Base-by-base conservation (phyloP, 106 monocot species). In the Acorus gramineus region DNA sequence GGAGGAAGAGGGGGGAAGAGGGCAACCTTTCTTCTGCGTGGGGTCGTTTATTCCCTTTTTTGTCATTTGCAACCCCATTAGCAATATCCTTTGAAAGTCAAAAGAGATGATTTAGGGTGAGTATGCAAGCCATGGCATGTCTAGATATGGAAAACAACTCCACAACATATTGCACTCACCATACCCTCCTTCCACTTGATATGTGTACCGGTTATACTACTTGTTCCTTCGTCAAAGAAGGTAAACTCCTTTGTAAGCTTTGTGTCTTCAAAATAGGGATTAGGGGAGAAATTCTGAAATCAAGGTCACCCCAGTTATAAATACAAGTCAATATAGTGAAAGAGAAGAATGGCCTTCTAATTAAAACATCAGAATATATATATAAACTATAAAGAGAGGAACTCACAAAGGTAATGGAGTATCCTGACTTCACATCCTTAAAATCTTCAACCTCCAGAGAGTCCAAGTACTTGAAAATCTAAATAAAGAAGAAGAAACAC, bases 101-200 rank as follows among this genome's bases (percentile, higher is more conserved):
- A 28, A 28, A 28, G 28, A 28, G 28, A 28, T 28, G 28, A 28
- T 28, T 28, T 64, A 43, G 9, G 55, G 55, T 3, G 14, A 47
- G 54, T 6, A 46, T 7, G 42, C 3, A 49, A 46, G 3, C 28
- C 42, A 42, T 63, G 7, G 55, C 12, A 56, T 42, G 55, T 52
- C 11, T 7, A 2, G 53, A 47, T 11, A 50, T 8, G 42, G 50
- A 67, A 13, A 54, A 50, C 6, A 59, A 10, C 14, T 56, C 62
- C n/a, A 61, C 6, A 58, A 53, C 8, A 45, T 55, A 8, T 14
- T 47, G 4, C 4, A 3, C 83, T 74, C 73, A 92, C 92, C 79
- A 84, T 77, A 28, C 92, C 92, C 53, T 84, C 81, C 73, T 92
- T 92, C 92, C 92, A 92, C 71, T 74, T 84, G n/a, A 92, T 92